These are phyloP conservation scores for Cicer chorassanicum DNA, from an alignment of 306 rosid genomes.

Conservation along the genomic window DNA sequence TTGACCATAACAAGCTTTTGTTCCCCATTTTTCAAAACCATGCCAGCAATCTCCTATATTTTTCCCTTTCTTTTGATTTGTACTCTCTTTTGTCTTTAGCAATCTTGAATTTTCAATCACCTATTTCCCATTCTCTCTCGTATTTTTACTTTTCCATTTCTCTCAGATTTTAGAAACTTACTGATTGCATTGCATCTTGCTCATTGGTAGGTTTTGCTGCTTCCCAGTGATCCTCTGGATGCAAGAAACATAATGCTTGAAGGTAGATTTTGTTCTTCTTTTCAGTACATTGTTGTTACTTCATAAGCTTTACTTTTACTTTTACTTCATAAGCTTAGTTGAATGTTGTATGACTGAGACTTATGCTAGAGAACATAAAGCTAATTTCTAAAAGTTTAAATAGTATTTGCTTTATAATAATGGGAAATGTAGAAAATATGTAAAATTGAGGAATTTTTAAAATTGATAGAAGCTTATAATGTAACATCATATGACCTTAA, in stretches of 20 bases:
- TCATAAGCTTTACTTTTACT: constrained; percentile 23
- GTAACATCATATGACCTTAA: no score
- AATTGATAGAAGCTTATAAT: constrained; percentile 23
- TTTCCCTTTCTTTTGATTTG: constrained; percentile 12
- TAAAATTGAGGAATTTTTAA: constrained; percentile 16
- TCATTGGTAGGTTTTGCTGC: constrained; percentile 62
- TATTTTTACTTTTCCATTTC: background rate
- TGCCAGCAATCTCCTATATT: constrained; percentile 21
- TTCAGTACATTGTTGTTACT: constrained; percentile 23
- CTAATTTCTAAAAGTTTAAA: background rate
- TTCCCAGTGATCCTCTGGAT: constrained; percentile 96
- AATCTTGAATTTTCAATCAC: constrained; percentile 31
- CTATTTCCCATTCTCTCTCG: background rate
- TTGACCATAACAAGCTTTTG: background rate
- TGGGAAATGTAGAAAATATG: constrained; percentile 17
- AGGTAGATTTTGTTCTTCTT: constrained; percentile 60
- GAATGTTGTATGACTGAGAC: constrained; percentile 27
- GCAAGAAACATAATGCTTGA: constrained; percentile 96
- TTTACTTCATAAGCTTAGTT: constrained; percentile 34
- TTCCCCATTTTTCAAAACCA: constrained; percentile 25
- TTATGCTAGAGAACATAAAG: constrained; percentile 25
- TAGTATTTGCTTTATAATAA: background rate
- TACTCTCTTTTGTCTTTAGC: constrained; percentile 16
- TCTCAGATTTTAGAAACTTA: constrained; percentile 42
- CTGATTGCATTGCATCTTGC: constrained; percentile 29